Conservation (phyloP, 2,329 filamentous ascomycete genomes). For the Exophiala xenobiotica region DNA sequence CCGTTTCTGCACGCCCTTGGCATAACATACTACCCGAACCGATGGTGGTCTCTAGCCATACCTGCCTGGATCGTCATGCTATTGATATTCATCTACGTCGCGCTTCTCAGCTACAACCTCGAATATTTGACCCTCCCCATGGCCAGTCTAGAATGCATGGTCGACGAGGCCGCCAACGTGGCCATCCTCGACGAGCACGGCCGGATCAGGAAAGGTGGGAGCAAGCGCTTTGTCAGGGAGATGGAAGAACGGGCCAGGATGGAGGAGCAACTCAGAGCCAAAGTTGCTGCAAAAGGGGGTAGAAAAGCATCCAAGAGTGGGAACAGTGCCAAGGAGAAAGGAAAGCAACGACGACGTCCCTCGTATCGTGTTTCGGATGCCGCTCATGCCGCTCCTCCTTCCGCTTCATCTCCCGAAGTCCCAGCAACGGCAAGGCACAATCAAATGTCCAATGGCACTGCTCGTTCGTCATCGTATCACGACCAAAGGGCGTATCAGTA, state of each 20-base stretch:
- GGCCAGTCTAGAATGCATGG: constrained; percentile 78
- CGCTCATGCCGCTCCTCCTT: background rate
- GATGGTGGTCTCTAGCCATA: constrained; percentile 95
- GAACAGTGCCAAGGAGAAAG: constrained; percentile 32
- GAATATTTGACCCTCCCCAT: constrained; percentile 82
- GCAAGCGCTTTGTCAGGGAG: constrained; percentile 33
- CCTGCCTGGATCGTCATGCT: constrained; percentile 87
- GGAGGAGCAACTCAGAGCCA: constrained; percentile 43
- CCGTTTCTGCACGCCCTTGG: constrained; percentile 90
- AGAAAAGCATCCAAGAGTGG: constrained; percentile 32
- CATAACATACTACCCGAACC: constrained; percentile 94
- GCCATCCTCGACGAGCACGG: constrained; percentile 77
- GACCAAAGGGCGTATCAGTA: background rate
- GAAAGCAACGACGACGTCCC: constrained; percentile 11
- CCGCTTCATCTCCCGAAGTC: no score
- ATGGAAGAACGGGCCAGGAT: constrained; percentile 22
- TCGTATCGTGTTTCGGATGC: constrained; percentile 3
- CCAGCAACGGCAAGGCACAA: background rate
- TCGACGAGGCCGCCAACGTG: constrained; percentile 84
- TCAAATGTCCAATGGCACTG: constrained; percentile 4
- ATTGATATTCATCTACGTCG: constrained; percentile 90
- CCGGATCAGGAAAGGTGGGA: constrained; percentile 48
- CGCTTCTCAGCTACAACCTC: constrained; percentile 85
- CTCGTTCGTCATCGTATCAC: background rate
- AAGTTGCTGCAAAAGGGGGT: constrained; percentile 9